Percentiles rank a stretch among this genome's conserved stretches.
These are phyloP conservation scores for Suillus lakei DNA, from an alignment of 768 basidiomycete species.

Conservation along the genomic window DNA sequence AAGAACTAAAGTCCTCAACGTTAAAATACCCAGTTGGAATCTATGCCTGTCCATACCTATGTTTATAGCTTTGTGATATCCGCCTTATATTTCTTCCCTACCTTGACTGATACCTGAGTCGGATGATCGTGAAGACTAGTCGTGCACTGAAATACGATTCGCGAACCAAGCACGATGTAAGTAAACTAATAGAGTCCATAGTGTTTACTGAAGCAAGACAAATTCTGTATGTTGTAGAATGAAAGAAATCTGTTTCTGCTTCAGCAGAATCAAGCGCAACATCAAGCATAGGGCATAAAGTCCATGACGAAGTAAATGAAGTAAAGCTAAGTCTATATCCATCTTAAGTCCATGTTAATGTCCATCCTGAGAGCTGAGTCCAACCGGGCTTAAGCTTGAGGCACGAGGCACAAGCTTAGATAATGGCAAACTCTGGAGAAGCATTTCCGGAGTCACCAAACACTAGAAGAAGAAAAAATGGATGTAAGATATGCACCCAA, in stretches of 20 bases:
- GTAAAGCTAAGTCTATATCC: not conserved
- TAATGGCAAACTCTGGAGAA: conserved; percentile 64
- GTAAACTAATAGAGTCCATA: conserved; percentile 19
- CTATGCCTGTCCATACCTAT: not conserved
- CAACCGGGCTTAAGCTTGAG: not conserved
- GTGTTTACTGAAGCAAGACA: conserved; percentile 13
- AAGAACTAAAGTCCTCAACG: conserved; percentile 26
- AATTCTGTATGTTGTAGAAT: conserved; percentile 12
- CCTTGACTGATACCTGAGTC: not conserved
- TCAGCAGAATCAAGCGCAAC: not conserved
- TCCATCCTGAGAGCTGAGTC: not conserved
- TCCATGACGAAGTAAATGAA: conserved; percentile 5
- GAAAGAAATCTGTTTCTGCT: conserved; percentile 10
- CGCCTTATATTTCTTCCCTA: not conserved
- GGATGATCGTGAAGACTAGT: not conserved
- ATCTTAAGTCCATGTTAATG: conserved; percentile 1
- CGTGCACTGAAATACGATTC: not conserved
- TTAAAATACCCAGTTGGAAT: not conserved
- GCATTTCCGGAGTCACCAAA: conserved; percentile 71
- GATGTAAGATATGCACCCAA: not conserved
- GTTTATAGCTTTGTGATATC: not conserved
- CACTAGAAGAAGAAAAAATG: conserved; percentile 46
- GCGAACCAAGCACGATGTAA: not conserved
- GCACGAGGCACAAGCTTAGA: not conserved
- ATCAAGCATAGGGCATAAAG: conserved; percentile 2